Percentiles rank a stretch among this genome's conserved stretches.
These are phyloP conservation scores for Peniophora sp. DNA, from an alignment of 1,284 basidiomycete species.

Conservation along the genomic window DNA sequence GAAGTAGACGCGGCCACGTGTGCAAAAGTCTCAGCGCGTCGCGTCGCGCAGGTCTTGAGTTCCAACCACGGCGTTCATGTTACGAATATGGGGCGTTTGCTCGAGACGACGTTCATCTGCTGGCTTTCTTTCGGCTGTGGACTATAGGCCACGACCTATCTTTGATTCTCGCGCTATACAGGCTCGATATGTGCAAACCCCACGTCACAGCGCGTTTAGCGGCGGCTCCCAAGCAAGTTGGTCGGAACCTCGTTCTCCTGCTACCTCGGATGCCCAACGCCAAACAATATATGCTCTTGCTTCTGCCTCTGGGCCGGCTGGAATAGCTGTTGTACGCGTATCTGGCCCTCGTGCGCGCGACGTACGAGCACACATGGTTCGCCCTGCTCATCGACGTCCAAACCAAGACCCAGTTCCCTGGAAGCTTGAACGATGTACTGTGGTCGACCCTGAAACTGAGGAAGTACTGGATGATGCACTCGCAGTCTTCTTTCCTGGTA, in stretches of 20 bases:
- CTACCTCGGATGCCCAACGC: constrained; percentile 51
- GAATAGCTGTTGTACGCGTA: constrained; percentile 74
- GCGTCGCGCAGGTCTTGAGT: not conserved
- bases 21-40: not conserved
- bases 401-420: constrained; percentile 38
- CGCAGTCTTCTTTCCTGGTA: constrained; percentile 75
- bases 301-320: constrained; percentile 76
- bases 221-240: too few species aligned
- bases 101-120: too few species aligned
- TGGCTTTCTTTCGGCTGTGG: too few species aligned
- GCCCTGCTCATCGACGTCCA: constrained; percentile 11
- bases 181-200: not conserved
- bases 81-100: not conserved
- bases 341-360: constrained; percentile 64
- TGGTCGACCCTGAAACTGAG: constrained; percentile 55
- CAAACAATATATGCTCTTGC: constrained; percentile 82
- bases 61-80: too few species aligned
- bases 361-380: constrained; percentile 56
- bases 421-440: constrained; percentile 60
- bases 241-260: constrained; percentile 4
- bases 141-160: too few species aligned
- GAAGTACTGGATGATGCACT: constrained; percentile 75
- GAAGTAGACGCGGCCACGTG: not conserved
- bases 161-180: too few species aligned
- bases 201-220: not conserved